Evolutionary conservation across 2,329 filamentous ascomycete species (phyloP), one percentile per base, ranked within the genome.

Genomic region (Bipolaris cookei): DNA sequence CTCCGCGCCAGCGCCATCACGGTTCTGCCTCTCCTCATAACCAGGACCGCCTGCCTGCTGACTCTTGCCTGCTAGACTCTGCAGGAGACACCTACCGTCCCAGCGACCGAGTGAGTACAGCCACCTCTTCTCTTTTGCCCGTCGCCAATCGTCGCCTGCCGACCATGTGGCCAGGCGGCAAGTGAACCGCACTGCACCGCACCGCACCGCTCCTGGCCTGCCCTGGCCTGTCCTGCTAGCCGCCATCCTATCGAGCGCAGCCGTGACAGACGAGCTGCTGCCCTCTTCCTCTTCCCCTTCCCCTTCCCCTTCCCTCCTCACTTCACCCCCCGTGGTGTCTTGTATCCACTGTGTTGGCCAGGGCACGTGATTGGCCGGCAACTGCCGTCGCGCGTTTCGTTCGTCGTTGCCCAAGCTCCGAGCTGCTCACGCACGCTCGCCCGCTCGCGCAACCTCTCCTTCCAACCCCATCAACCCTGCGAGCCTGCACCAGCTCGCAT

Each of bases 401-500:
- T 58, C 53, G 63, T 59, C 64, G 60, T 64, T 64, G 61, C 52
- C 52, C 53, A 55, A 51, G 60, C 55, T 58, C 45, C 44, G 54
- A 54, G 51, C 51, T 54, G 18, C 20, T 30, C 28, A 45, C 43
- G 56, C 55, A 38, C 55, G 56, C 63, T 64, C 60, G 56, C 62
- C 61, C 60, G 62, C 62, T 59, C 64, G 59, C 66, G 57, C 61
- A 58, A 59, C 65, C 60, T 62, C 64, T 41, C 57, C 44, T 62
- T 51, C 56, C 64, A 61, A 58, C 66, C 63, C 56, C 67, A 69
- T 72, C 69, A 65, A 59, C 61, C 64, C 59, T 60, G 64, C 64
- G 53, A 63, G 59, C 37, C 59, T 42, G 54, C 61, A 56, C 32
- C 51, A 56, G 49, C 58, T 60, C 54, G 48, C 54, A 62, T 56